Evolutionary conservation across 2,329 filamentous ascomycete species (phyloP), one percentile per base, ranked within the genome.

Genomic region (Karstenula rhodostoma): DNA sequence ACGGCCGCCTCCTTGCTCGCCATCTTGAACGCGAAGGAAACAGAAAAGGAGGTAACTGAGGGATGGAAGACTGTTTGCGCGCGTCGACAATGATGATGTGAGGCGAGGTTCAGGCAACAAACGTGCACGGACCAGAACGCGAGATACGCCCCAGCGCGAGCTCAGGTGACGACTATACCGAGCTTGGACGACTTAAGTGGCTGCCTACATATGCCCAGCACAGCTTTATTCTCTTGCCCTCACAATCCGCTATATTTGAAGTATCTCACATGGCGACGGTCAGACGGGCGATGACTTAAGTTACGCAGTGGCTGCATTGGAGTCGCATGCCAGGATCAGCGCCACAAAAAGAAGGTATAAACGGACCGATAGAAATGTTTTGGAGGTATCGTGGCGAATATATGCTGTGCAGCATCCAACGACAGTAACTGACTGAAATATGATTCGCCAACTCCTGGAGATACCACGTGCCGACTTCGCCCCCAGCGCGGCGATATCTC

Each of bases 1-100:
- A 98, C 87, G 0, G 90, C 95, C 9, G 93, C 93, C 81, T 98
- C 93, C 77, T 99, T 99, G 64, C 91, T 89, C 12, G 93, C 90
- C 94, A 98, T 98, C 57, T 49, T 56, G 43, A 43, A 49, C 35
- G 51, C 22, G 42, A 17, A 22, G 19, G 43, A 58, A 56, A 19
- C 7, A 51, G 13, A 6, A 19, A 52, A 27, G 55, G 56, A 32
- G 27, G 44, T 27, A 32, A 44, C 32, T 54, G 58, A 54, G 52
- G 29, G 35, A 10, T n/a, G 35, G 55, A 57, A 57, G 57, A 51
- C 19, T 60, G 43, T 44, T 25, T 57, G 42, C 35, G 48, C 40
- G 27, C 46, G 35, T 47, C n/a, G 7, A 44, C 15, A 23, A 37
- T 42, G 56, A 25, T 58, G 58, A 43, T 56, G 65, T 47, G 43